These are phyloP conservation scores for Chytriomyces confervae DNA, from an alignment of 192 early-diverging fungal species.

Conservation along the genomic window DNA sequence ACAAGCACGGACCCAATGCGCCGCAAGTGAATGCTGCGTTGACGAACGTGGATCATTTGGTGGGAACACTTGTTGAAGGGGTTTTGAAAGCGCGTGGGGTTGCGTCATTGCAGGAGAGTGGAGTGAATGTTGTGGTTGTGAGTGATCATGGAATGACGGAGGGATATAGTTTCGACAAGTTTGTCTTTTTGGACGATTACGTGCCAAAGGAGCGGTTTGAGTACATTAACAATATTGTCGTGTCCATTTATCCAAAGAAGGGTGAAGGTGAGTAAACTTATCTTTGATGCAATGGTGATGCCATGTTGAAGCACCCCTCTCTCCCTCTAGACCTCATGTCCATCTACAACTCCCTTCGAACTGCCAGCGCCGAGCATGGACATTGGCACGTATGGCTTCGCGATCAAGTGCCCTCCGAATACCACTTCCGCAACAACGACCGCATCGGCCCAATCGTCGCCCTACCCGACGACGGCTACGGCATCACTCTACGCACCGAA, in stretches of 20 bases:
- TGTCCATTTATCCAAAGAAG: slow-evolving; percentile 61
- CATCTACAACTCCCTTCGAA: slow-evolving; percentile 60
- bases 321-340: slow-evolving; percentile 45
- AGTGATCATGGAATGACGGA: slow-evolving; percentile 93
- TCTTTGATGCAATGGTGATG: slow-evolving; percentile 59
- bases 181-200: slow-evolving; percentile 77
- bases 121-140: slow-evolving; percentile 68
- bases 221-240: slow-evolving; percentile 61
- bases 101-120: slow-evolving; percentile 37
- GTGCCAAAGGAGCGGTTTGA: slow-evolving; percentile 59
- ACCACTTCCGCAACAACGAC: slow-evolving; percentile 67
- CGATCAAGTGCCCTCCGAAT: slow-evolving; percentile 74
- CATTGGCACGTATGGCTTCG: slow-evolving; percentile 65
- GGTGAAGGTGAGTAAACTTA: slow-evolving; percentile 19
- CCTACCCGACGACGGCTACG: slow-evolving; percentile 61
- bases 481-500: slow-evolving; percentile 24
- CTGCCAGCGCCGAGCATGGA: slow-evolving; percentile 41
- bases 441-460: slow-evolving; percentile 77
- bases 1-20: slow-evolving; percentile 73
- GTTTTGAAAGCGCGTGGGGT: slow-evolving; percentile 62
- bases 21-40: slow-evolving; percentile 63
- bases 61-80: slow-evolving; percentile 65
- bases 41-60: slow-evolving; percentile 59
- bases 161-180: slow-evolving; percentile 35
- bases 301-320: slow-evolving; percentile 65